phyloP scores from a whole-genome alignment of 768 basidiomycete species.

The Tylopilus sp. region DNA sequence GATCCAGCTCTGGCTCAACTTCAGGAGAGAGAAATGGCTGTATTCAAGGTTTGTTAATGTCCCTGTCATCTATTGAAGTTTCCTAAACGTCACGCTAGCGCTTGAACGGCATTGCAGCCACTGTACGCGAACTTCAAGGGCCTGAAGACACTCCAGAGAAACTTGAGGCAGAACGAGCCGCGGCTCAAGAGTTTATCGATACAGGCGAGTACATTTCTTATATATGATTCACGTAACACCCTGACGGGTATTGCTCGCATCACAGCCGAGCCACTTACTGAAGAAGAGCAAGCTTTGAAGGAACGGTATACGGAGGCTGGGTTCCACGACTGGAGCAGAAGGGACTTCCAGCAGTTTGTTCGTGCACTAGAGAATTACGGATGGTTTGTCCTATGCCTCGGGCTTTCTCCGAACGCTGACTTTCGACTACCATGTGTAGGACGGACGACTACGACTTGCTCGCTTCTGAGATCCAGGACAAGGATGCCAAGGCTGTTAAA shows the following conservation, averaged over 20 bases:
- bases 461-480: conserved; percentile 80
- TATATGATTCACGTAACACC: not conserved
- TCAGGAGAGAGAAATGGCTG: conserved; percentile 84
- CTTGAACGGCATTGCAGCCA: conserved; percentile 63
- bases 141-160: conserved; percentile 79
- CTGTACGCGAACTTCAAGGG: conserved; percentile 60
- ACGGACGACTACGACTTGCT: conserved; percentile 64
- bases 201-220: conserved; percentile 45
- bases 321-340: conserved; percentile 88
- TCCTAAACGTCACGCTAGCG: conserved; percentile 37
- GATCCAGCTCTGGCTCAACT: conserved; percentile 73
- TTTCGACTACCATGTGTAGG: conserved; percentile 34
- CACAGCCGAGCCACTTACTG: conserved; percentile 86
- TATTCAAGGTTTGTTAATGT: conserved; percentile 54
- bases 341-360: conserved; percentile 92
- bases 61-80: not conserved
- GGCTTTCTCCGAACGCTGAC: not conserved
- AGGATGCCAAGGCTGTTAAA: conserved; percentile 73
- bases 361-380: conserved; percentile 77
- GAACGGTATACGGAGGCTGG: conserved; percentile 73
- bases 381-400: conserved; percentile 47
- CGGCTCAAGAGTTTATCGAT: conserved; percentile 86
- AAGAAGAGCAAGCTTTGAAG: conserved; percentile 81
- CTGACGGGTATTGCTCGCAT: not conserved
- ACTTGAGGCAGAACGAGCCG: conserved; percentile 73